These are phyloP conservation scores for Colletotrichum graminicola DNA, from an alignment of 2,329 filamentous ascomycete genomes.

Conservation along the genomic window DNA sequence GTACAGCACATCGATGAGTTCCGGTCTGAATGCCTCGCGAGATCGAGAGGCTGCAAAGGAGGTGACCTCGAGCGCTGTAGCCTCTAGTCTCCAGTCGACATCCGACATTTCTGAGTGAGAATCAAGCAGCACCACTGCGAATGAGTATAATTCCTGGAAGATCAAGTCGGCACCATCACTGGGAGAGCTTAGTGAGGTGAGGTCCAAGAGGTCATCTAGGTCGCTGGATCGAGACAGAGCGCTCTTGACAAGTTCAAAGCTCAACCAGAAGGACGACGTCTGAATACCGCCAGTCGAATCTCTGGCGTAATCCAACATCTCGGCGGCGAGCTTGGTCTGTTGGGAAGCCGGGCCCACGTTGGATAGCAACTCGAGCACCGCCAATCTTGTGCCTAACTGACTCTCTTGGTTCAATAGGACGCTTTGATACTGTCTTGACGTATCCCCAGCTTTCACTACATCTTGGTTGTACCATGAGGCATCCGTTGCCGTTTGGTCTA, in stretches of 20 bases:
- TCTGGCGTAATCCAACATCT: slow-evolving; percentile 74
- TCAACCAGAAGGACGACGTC: slow-evolving; percentile 83
- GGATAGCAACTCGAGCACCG: slow-evolving; percentile 69
- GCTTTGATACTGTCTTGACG: slow-evolving; percentile 63
- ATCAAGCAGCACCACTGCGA: slow-evolving; percentile 73
- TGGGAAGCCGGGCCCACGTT: slow-evolving; percentile 69
- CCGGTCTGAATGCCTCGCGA: slow-evolving; percentile 78
- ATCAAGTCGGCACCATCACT: slow-evolving; percentile 60
- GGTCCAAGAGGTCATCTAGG: slow-evolving; percentile 76
- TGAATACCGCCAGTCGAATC: slow-evolving; percentile 69
- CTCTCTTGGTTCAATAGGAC: slow-evolving; percentile 74
- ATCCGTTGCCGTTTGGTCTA: slow-evolving; percentile 50
- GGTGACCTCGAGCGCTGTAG: slow-evolving; percentile 84
- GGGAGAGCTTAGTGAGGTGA: slow-evolving; percentile 55
- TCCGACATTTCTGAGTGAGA: slow-evolving; percentile 63
- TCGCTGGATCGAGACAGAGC: slow-evolving; percentile 64
- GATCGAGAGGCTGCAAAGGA: slow-evolving; percentile 80
- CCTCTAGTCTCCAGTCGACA: slow-evolving; percentile 78
- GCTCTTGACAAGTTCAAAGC: slow-evolving; percentile 77
- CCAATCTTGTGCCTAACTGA: slow-evolving; percentile 71
- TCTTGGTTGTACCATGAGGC: slow-evolving; percentile 49
- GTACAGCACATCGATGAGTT: slow-evolving; percentile 92
- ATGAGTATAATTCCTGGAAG: slow-evolving; percentile 76
- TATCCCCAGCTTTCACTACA: slow-evolving; percentile 43
- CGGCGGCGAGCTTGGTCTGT: slow-evolving; percentile 70